phyloP scores from a whole-genome alignment of 805 yeast species.

The Cyberlindnera mycetangii region DNA sequence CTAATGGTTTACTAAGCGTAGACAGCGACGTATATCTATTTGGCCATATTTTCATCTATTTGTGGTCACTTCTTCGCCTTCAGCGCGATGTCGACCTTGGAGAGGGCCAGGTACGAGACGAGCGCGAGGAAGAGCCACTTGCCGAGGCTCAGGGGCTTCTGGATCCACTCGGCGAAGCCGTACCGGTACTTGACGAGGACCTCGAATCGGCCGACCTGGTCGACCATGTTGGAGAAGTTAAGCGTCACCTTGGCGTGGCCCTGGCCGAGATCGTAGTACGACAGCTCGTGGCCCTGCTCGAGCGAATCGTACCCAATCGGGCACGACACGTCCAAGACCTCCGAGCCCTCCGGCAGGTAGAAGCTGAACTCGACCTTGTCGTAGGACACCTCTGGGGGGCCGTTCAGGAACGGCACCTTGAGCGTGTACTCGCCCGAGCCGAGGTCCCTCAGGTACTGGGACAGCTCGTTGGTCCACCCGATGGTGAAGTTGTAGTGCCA shows the following conservation, averaged over 20 bases:
- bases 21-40: not conserved
- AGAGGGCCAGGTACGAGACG: slow-evolving; percentile 47
- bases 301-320: slow-evolving; percentile 44
- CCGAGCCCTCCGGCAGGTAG: slow-evolving; percentile 86
- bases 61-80: slow-evolving; percentile 25
- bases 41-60: not conserved
- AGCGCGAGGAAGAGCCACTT: slow-evolving; percentile 59
- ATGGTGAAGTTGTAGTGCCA: slow-evolving; percentile 95
- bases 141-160: slow-evolving; percentile 67
- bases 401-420: slow-evolving; percentile 68
- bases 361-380: slow-evolving; percentile 57
- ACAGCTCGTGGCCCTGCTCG: slow-evolving; percentile 35
- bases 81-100: slow-evolving; percentile 43
- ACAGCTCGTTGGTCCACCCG: slow-evolving; percentile 79
- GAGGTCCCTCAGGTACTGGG: slow-evolving; percentile 46
- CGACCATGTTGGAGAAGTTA: slow-evolving; percentile 58
- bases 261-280: slow-evolving; percentile 67
- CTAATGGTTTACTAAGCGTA: no score
- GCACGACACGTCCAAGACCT: slow-evolving; percentile 49
- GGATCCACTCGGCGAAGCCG: slow-evolving; percentile 47
- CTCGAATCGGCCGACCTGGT: slow-evolving; percentile 56
- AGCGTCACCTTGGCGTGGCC: slow-evolving; percentile 80
- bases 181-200: slow-evolving; percentile 63
- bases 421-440: slow-evolving; percentile 46
- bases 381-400: slow-evolving; percentile 69